These are phyloP conservation scores for Ogataea ganodermae DNA, from an alignment of 805 yeast genomes.

Conservation along the genomic window DNA sequence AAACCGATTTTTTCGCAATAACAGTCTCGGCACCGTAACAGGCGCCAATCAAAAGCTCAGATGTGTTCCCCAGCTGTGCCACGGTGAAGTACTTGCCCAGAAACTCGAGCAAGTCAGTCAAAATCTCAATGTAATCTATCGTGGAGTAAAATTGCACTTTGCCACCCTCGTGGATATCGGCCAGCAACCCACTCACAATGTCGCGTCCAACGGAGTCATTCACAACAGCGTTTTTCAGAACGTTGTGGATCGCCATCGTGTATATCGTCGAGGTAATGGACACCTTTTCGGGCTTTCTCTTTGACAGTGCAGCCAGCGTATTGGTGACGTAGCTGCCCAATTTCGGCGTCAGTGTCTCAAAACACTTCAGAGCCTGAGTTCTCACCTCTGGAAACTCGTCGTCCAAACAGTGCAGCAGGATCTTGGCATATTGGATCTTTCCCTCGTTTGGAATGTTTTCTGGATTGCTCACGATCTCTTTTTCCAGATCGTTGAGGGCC, in stretches of 20 bases:
- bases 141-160: slow-evolving; percentile 24
- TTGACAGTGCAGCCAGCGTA: slow-evolving; percentile 33
- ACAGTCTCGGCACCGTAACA: slow-evolving; percentile 45
- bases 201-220: slow-evolving; percentile 19
- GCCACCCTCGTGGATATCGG: slow-evolving; percentile 33
- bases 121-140: slow-evolving; percentile 62
- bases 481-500: slow-evolving; percentile 77
- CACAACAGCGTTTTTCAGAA: slow-evolving; percentile 38
- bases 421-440: slow-evolving; percentile 33
- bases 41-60: slow-evolving; percentile 35
- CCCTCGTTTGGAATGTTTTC: slow-evolving; percentile 41
- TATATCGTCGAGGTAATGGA: slow-evolving; percentile 50
- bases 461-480: slow-evolving; percentile 37
- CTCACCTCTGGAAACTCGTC: slow-evolving; percentile 75
- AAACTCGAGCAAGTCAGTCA: slow-evolving; percentile 55
- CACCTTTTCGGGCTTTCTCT: slow-evolving; percentile 28
- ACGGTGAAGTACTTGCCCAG: slow-evolving; percentile 36
- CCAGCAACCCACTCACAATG: slow-evolving; percentile 42
- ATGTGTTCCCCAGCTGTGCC: slow-evolving; percentile 26
- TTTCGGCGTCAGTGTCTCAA: slow-evolving; percentile 39
- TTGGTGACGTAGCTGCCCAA: slow-evolving; percentile 36
- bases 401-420: slow-evolving; percentile 39
- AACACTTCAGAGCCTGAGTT: slow-evolving; percentile 66
- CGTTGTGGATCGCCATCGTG: slow-evolving; percentile 52
- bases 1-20: slow-evolving; percentile 46